Evolutionary conservation across 2,329 filamentous ascomycete species (phyloP).

Genomic region (Talaromyces funiculosus): DNA sequence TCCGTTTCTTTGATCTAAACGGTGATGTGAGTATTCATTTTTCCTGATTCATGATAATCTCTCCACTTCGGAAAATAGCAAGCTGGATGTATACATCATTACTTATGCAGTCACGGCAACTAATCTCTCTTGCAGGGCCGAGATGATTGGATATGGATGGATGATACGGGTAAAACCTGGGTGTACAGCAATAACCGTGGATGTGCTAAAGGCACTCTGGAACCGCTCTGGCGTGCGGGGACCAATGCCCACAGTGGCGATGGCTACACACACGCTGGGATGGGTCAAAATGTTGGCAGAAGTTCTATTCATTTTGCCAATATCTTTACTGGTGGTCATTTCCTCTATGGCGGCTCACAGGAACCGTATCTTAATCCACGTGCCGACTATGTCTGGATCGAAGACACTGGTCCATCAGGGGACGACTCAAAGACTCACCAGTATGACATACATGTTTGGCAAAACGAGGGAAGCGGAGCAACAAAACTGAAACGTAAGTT

Average conservation of each 20-base stretch:
- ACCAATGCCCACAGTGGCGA: too few species aligned
- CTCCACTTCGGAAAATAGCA: too few species aligned
- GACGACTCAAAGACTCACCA: too few species aligned
- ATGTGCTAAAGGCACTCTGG: background rate
- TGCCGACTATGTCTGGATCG: background rate
- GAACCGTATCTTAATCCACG: background rate
- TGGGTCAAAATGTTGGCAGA: background rate
- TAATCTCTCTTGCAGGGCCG: too few species aligned
- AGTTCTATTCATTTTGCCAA: background rate
- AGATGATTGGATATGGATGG: slow-evolving; percentile 19
- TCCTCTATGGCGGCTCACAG: background rate
- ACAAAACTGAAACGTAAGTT: background rate
- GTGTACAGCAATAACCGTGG: background rate
- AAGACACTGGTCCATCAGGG: too few species aligned
- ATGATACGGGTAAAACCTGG: slow-evolving; percentile 6
- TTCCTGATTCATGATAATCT: too few species aligned
- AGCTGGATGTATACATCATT: too few species aligned
- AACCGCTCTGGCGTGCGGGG: too few species aligned
- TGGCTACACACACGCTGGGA: background rate
- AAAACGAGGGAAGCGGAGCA: background rate
- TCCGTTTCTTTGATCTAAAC: slow-evolving; percentile 22
- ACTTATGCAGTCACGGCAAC: too few species aligned
- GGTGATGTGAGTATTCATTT: too few species aligned
- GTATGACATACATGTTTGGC: background rate
- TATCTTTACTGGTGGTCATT: background rate